phyloP scores from a whole-genome alignment of 352 stramenopile genomes.

The Phytopythium sindhum region DNA sequence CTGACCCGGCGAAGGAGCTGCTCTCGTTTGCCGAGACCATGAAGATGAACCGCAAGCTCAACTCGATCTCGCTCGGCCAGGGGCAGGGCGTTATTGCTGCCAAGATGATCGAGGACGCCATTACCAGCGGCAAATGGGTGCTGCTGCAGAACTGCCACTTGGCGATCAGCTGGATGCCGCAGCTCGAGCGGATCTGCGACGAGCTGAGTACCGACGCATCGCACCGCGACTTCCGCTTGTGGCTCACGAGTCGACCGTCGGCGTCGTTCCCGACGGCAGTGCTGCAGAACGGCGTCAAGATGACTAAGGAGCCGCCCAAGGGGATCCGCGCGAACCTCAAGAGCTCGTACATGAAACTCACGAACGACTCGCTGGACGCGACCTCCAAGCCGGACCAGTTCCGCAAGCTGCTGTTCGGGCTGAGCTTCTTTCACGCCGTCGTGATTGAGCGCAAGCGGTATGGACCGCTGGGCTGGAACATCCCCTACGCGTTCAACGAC shows the following conservation, averaged over 20 bases:
- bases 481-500: constrained; percentile 93
- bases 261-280: constrained; percentile 89
- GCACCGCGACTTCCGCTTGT: constrained; percentile 92
- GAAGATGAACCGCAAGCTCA: constrained; percentile 82
- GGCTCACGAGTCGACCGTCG: constrained; percentile 86
- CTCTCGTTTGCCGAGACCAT: constrained; percentile 82
- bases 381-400: constrained; percentile 81
- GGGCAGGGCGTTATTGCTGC: constrained; percentile 84
- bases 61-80: constrained; percentile 89
- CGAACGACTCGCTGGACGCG: constrained; percentile 77
- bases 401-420: constrained; percentile 86
- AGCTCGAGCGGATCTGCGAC: constrained; percentile 91
- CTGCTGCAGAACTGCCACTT: constrained; percentile 92
- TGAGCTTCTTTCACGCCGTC: constrained; percentile 78
- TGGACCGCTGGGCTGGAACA: constrained; percentile 91
- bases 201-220: constrained; percentile 78
- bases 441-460: constrained; percentile 90
- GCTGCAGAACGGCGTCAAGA: constrained; percentile 96
- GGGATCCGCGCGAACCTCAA: constrained; percentile 93
- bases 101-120: constrained; percentile 86
- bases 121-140: constrained; percentile 90
- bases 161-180: constrained; percentile 90
- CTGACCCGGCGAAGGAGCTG: constrained; percentile 87
- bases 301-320: constrained; percentile 96
- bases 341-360: constrained; percentile 94